These are phyloP conservation scores for Centella asiatica DNA, from an alignment of 129 eudicot genomes.

Conservation along the genomic window DNA sequence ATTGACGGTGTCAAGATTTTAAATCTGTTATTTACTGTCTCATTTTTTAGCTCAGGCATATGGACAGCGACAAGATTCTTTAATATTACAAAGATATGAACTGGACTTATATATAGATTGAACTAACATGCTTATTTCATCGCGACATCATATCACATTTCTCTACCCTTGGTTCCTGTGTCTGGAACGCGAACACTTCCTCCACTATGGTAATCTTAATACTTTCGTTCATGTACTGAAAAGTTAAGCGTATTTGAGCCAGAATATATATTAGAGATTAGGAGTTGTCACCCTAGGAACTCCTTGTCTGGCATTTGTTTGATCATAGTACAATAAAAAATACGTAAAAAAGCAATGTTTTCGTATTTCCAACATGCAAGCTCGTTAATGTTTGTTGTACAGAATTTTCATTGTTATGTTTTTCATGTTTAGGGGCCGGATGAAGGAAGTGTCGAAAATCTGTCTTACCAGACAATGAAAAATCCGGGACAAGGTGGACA, in stretches of 20 bases:
- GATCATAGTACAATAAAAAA: no score
- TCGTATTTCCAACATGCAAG: no score
- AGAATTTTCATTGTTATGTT: neutral
- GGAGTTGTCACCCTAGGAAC: no score
- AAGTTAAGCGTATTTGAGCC: neutral
- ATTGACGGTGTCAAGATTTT: no score
- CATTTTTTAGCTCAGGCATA: neutral
- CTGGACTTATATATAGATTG: neutral
- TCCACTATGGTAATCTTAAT: neutral
- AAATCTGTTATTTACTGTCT: neutral
- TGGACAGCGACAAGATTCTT: no score
- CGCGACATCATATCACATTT: neutral
- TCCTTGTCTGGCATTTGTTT: no score
- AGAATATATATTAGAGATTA: no score
- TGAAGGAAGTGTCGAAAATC: slow-evolving; percentile 1
- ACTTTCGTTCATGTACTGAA: neutral
- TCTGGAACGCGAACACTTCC: neutral
- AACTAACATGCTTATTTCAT: neutral
- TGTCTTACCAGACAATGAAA: neutral
- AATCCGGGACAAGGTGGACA: slow-evolving; percentile 15
- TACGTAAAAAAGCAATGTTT: no score
- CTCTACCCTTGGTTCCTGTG: neutral
- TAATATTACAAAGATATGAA: neutral
- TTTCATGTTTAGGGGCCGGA: neutral
- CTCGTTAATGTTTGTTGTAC: neutral